Evolutionary conservation across 768 basidiomycete species (phyloP).

Genomic region (Pleurotus salmoneostramineus): DNA sequence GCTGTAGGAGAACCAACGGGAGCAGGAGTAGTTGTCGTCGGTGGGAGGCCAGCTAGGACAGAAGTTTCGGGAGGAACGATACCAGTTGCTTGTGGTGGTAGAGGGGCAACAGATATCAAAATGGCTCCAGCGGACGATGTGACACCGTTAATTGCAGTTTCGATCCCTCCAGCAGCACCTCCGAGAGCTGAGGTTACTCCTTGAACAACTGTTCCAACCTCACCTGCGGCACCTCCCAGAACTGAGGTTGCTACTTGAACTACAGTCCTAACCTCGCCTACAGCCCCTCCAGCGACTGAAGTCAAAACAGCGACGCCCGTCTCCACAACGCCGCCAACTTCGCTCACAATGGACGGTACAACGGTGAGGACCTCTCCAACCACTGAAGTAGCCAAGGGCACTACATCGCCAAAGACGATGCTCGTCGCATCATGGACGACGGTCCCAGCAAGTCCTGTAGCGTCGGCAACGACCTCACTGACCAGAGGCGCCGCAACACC

Average conservation of each 20-base stretch:
- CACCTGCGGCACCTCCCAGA: not conserved
- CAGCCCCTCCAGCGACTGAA: too few species aligned
- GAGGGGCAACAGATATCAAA: too few species aligned
- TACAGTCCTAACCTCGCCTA: too few species aligned
- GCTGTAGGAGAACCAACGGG: too few species aligned
- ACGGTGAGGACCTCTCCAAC: not conserved
- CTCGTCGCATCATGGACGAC: not conserved
- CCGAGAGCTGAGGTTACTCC: not conserved
- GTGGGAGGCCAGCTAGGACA: too few species aligned
- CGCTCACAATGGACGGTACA: not conserved
- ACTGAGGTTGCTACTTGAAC: not conserved
- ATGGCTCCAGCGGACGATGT: too few species aligned
- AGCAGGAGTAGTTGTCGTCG: too few species aligned
- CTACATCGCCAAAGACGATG: not conserved
- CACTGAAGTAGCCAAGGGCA: not conserved
- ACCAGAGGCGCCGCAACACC: not conserved
- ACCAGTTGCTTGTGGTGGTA: too few species aligned
- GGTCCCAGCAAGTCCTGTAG: not conserved
- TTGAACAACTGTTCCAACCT: not conserved
- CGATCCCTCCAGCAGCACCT: not conserved
- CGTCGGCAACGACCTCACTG: not conserved
- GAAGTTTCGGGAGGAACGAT: too few species aligned
- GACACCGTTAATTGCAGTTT: not conserved
- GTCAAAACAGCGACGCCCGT: not conserved
- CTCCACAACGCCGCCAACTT: not conserved